Evolutionary conservation across 208 protist genomes (phyloP).

Genomic region (Acanthamoeba triangularis): DNA sequence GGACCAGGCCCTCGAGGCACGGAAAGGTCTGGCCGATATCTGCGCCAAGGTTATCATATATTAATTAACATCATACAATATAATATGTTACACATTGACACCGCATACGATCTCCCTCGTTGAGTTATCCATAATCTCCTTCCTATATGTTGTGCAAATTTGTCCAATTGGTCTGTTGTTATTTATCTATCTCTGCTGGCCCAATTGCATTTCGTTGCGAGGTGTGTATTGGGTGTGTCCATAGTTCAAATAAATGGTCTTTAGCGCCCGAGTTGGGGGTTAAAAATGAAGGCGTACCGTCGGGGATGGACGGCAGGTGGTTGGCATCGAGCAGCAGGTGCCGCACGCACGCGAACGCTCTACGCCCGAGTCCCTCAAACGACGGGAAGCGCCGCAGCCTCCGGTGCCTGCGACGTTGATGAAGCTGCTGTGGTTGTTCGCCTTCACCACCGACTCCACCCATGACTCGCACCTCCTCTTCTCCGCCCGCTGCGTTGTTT

Average conservation of each 20-base stretch:
- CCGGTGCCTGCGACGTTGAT: background rate
- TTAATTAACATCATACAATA: too few relatives aligned
- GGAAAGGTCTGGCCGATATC: background rate
- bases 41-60: too few relatives aligned
- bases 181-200: too few relatives aligned
- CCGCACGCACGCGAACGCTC: background rate
- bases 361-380: background rate
- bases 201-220: too few relatives aligned
- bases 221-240: too few relatives aligned
- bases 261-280: too few relatives aligned
- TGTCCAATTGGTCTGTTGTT: too few relatives aligned
- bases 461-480: background rate
- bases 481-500: background rate
- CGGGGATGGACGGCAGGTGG: conserved; percentile 29
- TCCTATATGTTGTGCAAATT: too few relatives aligned
- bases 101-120: too few relatives aligned
- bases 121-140: too few relatives aligned
- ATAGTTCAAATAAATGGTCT: too few relatives aligned
- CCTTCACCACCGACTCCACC: background rate
- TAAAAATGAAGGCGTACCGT: background rate
- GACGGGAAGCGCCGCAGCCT: background rate
- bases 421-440: background rate
- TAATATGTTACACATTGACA: too few relatives aligned
- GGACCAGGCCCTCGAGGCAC: background rate
- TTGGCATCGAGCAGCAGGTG: conserved; percentile 48